Evolutionary conservation across 805 yeast species (phyloP), one percentile per base, ranked within the genome.

Genomic region (Tetrapisispora pingtungensis): DNA sequence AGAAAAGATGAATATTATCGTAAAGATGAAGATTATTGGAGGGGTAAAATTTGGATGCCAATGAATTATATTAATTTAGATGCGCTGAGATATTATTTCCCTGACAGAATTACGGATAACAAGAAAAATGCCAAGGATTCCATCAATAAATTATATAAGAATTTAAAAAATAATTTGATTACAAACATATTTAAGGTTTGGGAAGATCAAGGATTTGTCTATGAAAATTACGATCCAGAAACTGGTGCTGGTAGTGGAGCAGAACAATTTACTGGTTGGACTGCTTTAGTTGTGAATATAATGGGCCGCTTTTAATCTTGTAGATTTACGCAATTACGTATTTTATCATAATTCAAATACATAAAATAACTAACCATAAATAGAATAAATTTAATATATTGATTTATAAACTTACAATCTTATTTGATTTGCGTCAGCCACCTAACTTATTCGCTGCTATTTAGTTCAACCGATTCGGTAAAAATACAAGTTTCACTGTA

Each of bases 201-300:
- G 84, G 54, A 72, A 45, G 58, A 65, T 27, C 82, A 94, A 0
- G 96, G 96, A 0, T 84, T 73, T 57, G 86, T 85, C 6, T 90
- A 88, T 83, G 98, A 93, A 57, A 90, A 87, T 58, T 93, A 93
- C 61, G 80, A 84, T 51, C 90, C 86, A 49, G 58, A 54, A 13
- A 77, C 79, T 8, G 98, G 98, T 1, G 59, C 65, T 2, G 84
- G 87, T 3, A 75, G 75, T 51, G 89, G 97, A 7, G 89, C 90
- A 10, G 81, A 84, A 61, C 90, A 86, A 59, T 93, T 93, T 66
- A 70, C 86, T 35, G 98, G 98, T 1, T 93, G 98, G 98, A 81
- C 97, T 1, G 79, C 95, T 1, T 66, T 87, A 47, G 83, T 84
- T 12, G 77, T 84, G 5, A 70, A 78, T 49, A 84, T 93, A 57